phyloP scores from a whole-genome alignment of 2,329 filamentous ascomycete genomes.

The Aspergillus tubingensis region DNA sequence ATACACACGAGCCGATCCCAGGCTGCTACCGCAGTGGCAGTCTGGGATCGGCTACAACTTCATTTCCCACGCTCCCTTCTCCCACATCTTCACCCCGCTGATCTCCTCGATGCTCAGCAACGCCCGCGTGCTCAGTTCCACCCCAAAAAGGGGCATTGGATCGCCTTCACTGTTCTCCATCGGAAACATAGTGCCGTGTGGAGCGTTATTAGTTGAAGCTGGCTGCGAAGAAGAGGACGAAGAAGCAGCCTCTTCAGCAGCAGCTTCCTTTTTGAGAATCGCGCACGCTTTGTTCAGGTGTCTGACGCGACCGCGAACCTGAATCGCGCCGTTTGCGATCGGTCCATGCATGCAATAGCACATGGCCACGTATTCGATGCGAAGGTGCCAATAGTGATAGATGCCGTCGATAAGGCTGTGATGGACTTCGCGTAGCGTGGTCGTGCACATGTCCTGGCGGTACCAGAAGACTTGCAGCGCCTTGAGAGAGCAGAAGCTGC shows the following conservation, averaged over 20 bases:
- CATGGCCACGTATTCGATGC: constrained; percentile 26
- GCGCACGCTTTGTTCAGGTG: not conserved
- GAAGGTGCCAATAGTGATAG: constrained; percentile 19
- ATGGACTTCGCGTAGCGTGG: not conserved
- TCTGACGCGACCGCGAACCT: not conserved
- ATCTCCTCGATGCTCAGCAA: constrained; percentile 14
- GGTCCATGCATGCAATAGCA: constrained; percentile 18
- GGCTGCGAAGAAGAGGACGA: not conserved
- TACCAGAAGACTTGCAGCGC: constrained; percentile 27
- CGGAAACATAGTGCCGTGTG: not conserved
- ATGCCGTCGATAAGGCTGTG: constrained; percentile 24
- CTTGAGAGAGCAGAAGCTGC: constrained; percentile 21
- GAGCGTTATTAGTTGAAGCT: not conserved
- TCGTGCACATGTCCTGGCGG: constrained; percentile 14
- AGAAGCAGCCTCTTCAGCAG: too few relatives aligned
- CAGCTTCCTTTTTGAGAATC: too few relatives aligned
- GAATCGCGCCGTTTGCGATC: constrained; percentile 1
- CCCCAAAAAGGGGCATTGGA: not conserved
- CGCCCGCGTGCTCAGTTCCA: not conserved
- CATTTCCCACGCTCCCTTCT: constrained; percentile 24
- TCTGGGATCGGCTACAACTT: constrained; percentile 16
- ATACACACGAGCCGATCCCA: too few relatives aligned
- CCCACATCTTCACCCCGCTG: constrained; percentile 27
- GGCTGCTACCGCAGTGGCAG: too few relatives aligned
- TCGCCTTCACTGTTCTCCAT: not conserved